Evolutionary conservation across 1,284 basidiomycete genomes (phyloP), one percentile per base, ranked within the genome.

Genomic region (Vanrija pseudolonga): DNA sequence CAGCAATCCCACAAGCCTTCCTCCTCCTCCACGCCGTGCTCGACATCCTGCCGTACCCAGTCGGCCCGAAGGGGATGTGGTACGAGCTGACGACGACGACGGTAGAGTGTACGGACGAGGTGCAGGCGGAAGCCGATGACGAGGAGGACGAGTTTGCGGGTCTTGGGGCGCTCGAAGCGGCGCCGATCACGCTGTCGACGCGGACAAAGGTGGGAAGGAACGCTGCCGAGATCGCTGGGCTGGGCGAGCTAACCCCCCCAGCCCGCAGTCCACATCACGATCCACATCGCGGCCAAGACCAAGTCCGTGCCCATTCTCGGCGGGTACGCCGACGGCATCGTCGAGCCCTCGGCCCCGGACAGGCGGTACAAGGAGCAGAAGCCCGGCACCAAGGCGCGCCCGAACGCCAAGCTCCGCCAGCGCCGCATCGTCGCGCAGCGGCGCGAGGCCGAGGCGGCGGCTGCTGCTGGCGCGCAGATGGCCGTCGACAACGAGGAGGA

Each of bases 1-100:
- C 91, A 3, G 90, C 90, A 0, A 91, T 94, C 50, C 89, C 90
- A 2, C 88, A 88, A 65, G 82, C 90, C 15, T 75, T 89, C 24
- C 82, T 85, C 38, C 80, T 94, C 2, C 77, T 84, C 6, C 81
- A 86, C 15, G 86, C 89, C 17, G 78, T 94, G 6, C 85, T 90
- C 1, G 79, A 83, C 9, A 84, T 88, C 49, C 80, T 94, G 19
- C 89, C 90, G 0, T 90, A 82, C 68, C 67, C 84, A 0, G 42
- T 53, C 24, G 70, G 71, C 5, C 61, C 63, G 63, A 76, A 48
- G 78, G 84, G 59, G 83, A 89, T 65, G 83, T 93, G 32, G 80
- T 83, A 83, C 37, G 83, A 89, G 62, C 79, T 89, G 32, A 77
- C 77, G 15, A 93, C 90, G 0, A 86, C 86, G 2, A 90, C 87